Evolutionary conservation across 1,139 yeast genomes (phyloP), one percentile per base, ranked within the genome.

Genomic region (Lodderomyces jiufengensis): DNA sequence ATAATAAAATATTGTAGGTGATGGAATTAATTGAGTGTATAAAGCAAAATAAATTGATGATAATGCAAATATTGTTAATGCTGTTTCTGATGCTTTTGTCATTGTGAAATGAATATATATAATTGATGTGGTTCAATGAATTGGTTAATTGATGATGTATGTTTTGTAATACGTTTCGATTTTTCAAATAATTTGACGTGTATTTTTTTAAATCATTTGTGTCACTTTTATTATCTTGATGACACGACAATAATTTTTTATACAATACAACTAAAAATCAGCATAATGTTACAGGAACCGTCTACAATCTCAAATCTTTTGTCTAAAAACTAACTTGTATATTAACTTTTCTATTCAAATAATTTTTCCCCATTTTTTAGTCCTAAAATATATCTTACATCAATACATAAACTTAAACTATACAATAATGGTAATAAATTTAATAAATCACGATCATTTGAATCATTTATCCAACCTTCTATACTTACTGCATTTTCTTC

Each of bases 381-480:
- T 5, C 95, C 80, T 40, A 92, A 63, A 2, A 92, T 66, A 33
- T 78, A 76, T 44, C 97, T 67, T n/a, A 92, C 97, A 59, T 92
- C 98, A 6, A 87, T 80, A 24, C 92, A 78, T 45, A 78, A 75
- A 41, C 95, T 72, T 49, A 92, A 62, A 24, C 95, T 84, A 49
- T 84, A 79, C 37, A 92, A 66, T 55, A 92, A 64, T 2, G 98
- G 97, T 33, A 92, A 60, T 36, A 92, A 62, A 50, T 86, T 80
- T 55, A 92, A 63, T 40, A 92, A 65, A 50, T 87, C 95, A 18
- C 81, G 71, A 55, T 92, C 98, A 31, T 82, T 77, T 14, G 95
- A 95, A 59, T 92, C 98, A 52, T 86, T 87, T 44, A 92, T 87
- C 98, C 98, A 92, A 30, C 98, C 97, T 59, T 90, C 97, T 14